Conservation (phyloP, 768 basidiomycete species). For the Leucocoprinus leucothites region DNA sequence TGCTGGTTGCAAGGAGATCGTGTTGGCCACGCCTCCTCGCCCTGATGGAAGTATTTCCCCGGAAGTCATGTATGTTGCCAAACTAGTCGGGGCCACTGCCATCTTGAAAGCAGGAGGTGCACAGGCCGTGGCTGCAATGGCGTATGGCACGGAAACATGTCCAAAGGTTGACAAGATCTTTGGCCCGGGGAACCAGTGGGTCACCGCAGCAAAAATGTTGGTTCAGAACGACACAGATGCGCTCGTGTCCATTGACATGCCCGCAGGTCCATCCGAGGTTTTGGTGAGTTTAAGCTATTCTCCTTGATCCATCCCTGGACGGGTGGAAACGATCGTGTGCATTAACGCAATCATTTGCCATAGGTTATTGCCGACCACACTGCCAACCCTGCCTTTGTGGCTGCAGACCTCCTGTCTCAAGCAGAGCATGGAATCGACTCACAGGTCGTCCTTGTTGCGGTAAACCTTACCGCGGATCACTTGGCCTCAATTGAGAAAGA, state of each 20-base stretch:
- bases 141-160: slow-evolving; percentile 92
- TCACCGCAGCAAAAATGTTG: slow-evolving; percentile 98
- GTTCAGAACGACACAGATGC: slow-evolving; percentile 99
- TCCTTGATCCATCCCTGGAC: background rate
- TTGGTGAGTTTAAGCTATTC: slow-evolving; percentile 55
- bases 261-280: slow-evolving; percentile 97
- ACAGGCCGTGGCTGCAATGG: slow-evolving; percentile 93
- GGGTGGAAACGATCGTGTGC: background rate
- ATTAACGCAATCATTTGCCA: background rate
- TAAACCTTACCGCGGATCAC: slow-evolving; percentile 59
- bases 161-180: slow-evolving; percentile 99
- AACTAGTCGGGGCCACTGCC: slow-evolving; percentile 84
- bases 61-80: slow-evolving; percentile 96
- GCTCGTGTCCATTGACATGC: slow-evolving; percentile 97
- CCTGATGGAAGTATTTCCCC: slow-evolving; percentile 91
- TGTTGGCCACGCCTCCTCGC: slow-evolving; percentile 95
- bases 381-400: slow-evolving; percentile 85
- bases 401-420: slow-evolving; percentile 95
- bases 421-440: slow-evolving; percentile 99
- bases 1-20: slow-evolving; percentile 88
- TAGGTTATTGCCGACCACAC: slow-evolving; percentile 94
- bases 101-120: slow-evolving; percentile 95
- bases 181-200: slow-evolving; percentile 99
- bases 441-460: slow-evolving; percentile 90
- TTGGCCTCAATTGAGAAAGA: slow-evolving; percentile 78